Evolutionary conservation across 805 yeast species (phyloP).

Genomic region (Wickerhamomyces xylosicus): DNA sequence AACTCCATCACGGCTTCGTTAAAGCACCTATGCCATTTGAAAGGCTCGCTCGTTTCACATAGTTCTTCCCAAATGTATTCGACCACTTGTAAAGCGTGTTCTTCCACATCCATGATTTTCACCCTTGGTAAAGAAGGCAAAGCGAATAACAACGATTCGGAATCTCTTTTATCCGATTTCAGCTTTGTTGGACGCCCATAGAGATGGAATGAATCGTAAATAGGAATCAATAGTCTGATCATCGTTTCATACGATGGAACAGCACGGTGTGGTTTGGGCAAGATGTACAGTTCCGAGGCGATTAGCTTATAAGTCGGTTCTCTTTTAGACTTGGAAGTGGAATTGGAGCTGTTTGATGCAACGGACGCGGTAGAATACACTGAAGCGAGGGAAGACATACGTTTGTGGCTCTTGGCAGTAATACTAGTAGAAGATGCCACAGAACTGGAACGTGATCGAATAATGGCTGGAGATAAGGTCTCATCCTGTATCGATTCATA

Average conservation of each 20-base stretch:
- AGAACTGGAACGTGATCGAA: slow-evolving; percentile 6
- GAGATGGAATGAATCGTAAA: slow-evolving; percentile 57
- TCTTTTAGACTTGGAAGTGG: slow-evolving; percentile 3
- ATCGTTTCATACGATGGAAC: slow-evolving; percentile 65
- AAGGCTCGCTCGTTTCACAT: no score
- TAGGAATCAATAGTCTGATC: slow-evolving; percentile 58
- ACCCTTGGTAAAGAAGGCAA: slow-evolving; percentile 67
- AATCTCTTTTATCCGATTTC: slow-evolving; percentile 44
- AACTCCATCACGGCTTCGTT: neutral
- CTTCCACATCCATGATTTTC: slow-evolving; percentile 31
- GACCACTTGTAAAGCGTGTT: neutral
- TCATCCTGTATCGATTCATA: slow-evolving; percentile 9
- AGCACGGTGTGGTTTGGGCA: slow-evolving; percentile 66
- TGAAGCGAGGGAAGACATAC: slow-evolving; percentile 6
- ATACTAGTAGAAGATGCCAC: neutral
- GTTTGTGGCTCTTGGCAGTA: neutral
- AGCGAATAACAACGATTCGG: slow-evolving; percentile 52
- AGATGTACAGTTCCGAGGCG: slow-evolving; percentile 31
- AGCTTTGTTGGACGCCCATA: slow-evolving; percentile 68
- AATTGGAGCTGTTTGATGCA: slow-evolving; percentile 3
- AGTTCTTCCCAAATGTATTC: neutral
- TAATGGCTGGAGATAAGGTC: slow-evolving; percentile 1
- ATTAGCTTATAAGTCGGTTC: neutral
- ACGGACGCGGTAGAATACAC: slow-evolving; percentile 5
- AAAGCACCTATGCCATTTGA: neutral